These are phyloP conservation scores for Dysphania ambrosioides DNA, from an alignment of 148 eudicot genomes.

Conservation along the genomic window DNA sequence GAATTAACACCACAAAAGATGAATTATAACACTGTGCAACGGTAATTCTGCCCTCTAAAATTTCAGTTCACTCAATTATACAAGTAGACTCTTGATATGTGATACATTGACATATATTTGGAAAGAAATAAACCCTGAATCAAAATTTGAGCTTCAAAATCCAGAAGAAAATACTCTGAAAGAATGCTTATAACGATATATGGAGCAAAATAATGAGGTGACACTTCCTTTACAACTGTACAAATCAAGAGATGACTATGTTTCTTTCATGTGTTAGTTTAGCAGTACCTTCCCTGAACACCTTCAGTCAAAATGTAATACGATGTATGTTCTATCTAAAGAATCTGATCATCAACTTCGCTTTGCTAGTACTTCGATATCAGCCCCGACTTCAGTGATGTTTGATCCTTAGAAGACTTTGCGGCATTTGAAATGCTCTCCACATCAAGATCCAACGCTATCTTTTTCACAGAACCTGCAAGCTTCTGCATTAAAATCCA, in stretches of 20 bases:
- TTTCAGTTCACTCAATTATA: constrained; percentile 1
- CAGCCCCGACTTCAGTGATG: constrained; percentile 86
- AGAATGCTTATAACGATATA: constrained; percentile 11
- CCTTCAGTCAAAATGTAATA: neutral
- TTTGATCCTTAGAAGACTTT: constrained; percentile 67
- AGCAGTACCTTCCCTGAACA: neutral
- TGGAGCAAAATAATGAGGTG: neutral
- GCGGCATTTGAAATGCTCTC: constrained; percentile 67
- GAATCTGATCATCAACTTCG: constrained; percentile 15
- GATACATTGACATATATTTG: neutral
- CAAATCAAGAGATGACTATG: constrained; percentile 2
- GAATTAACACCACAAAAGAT: neutral
- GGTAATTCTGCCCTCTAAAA: neutral
- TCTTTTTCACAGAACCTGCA: constrained; percentile 67
- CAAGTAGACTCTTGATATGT: constrained; percentile 6
- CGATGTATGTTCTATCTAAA: neutral
- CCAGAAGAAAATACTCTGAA: neutral
- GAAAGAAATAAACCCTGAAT: neutral
- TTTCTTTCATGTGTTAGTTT: neutral
- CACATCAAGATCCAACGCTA: constrained; percentile 86
- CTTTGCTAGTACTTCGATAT: constrained; percentile 53
- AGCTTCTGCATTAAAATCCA: constrained; percentile 52
- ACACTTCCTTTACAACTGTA: constrained; percentile 13
- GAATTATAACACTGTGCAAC: neutral
- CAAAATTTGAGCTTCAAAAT: neutral